Evolutionary conservation across 495 filamentous ascomycete species (phyloP), one percentile per base, ranked within the genome.

Genomic region (Astrothelium subdiscretum): DNA sequence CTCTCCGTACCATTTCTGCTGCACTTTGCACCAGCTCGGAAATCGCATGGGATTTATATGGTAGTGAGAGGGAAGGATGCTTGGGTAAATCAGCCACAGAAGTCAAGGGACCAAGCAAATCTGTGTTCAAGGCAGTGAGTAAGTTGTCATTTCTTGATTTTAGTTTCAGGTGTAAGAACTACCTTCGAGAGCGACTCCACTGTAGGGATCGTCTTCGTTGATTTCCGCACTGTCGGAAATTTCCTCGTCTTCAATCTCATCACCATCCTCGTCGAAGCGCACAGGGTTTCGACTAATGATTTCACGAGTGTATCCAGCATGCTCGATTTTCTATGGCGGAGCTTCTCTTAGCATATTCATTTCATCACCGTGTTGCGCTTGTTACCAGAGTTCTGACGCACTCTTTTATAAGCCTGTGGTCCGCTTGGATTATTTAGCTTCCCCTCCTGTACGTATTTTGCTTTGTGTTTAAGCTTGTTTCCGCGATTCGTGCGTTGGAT

Each of bases 391-490:
- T 8, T 22, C 22, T 32, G 26, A 69, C 81, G 62, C 69, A 92
- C 92, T 83, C 90, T 87, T 73, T 87, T 94, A 78, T 96, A 95
- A n/a, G 86, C 81, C 24, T 85, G 80, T 26, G 88, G 85, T 1
- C 89, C 85, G 57, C 80, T 82, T 1, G 87, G 77, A 54, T 83
- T 81, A 32, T 88, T 84, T 63, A 94, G 74, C 52, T 85, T 84
- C 43, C 90, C 90, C 69, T 89, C 83, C 61, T 85, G 87, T 48
- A 95, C 84, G 74, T 88, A 89, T 71, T 83, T 81, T 44, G 91
- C 86, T 69, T 88, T 88, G 68, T 82, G 87, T 74, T 89, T 89
- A 62, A 97, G 81, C 72, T 96, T 99, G 72, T 96, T 89, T 54
- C 89, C 91, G 68, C 92, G 89, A 73, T 96, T 97, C 8, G 88